A percentile compares a stretch with the other conserved stretches of the same genome.
These are phyloP conservation scores for Oxyria digyna DNA, from an alignment of 148 eudicot genomes.

Conservation along the genomic window DNA sequence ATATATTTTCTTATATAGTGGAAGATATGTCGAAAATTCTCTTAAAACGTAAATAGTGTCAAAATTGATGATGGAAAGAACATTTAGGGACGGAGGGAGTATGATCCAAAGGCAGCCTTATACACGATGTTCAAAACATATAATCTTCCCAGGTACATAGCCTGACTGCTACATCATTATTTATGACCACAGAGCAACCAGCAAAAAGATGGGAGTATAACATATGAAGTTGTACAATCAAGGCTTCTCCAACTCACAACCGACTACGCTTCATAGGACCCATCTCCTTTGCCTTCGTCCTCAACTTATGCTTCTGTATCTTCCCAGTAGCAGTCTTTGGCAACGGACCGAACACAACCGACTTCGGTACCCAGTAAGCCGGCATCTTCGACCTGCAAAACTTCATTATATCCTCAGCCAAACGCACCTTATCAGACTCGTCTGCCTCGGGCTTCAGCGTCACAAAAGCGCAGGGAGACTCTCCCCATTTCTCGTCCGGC, in stretches of 20 bases:
- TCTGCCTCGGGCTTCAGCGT: conserved; percentile 47
- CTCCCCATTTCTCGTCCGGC: conserved; percentile 77
- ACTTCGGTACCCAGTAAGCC: conserved; percentile 82
- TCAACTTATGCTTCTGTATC: conserved; percentile 77
- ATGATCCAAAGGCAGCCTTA: no score
- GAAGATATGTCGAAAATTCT: no score
- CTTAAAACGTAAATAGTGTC: no score
- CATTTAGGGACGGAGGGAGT: no score
- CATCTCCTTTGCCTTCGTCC: conserved; percentile 81
- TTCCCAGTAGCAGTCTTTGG: conserved; percentile 96
- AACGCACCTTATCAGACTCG: conserved; percentile 21
- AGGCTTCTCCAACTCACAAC: conserved; percentile 16
- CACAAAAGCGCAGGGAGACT: conserved; percentile 89
- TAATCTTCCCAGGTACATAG: no score
- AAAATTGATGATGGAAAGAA: no score
- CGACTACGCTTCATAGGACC: conserved; percentile 68
- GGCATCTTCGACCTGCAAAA: conserved; percentile 73
- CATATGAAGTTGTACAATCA: background rate
- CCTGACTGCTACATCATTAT: background rate
- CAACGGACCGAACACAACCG: conserved; percentile 67
- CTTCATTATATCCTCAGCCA: conserved; percentile 70
- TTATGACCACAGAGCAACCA: background rate
- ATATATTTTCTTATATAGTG: no score
- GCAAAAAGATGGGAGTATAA: background rate
- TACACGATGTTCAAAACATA: no score